phyloP scores from a whole-genome alignment of 2,329 filamentous ascomycete species.

The Nemania diffusa region DNA sequence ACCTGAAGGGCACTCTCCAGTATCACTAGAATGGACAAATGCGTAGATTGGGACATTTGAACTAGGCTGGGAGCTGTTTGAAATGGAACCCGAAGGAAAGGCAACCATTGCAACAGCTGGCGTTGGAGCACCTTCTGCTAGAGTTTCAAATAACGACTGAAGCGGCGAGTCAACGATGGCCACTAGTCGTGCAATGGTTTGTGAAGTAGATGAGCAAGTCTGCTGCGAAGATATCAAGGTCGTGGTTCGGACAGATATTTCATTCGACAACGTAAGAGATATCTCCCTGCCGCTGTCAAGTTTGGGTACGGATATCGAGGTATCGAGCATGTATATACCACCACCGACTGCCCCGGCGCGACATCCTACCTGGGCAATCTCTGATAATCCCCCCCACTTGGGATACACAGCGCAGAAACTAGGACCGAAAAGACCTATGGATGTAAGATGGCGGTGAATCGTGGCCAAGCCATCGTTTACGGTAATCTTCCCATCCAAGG shows the following conservation, averaged over 20 bases:
- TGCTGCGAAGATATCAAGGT: slow-evolving; percentile 61
- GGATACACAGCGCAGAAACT: slow-evolving; percentile 91
- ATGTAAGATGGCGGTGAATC: slow-evolving; percentile 82
- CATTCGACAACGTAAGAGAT: slow-evolving; percentile 65
- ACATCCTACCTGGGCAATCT: slow-evolving; percentile 91
- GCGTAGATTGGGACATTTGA: slow-evolving; percentile 64
- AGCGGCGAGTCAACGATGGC: slow-evolving; percentile 76
- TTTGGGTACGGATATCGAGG: slow-evolving; percentile 63
- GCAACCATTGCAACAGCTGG: slow-evolving; percentile 79
- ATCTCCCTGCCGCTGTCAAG: slow-evolving; percentile 46
- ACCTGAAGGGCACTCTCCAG: slow-evolving; percentile 86
- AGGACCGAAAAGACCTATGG: slow-evolving; percentile 86
- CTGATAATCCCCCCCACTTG: slow-evolving; percentile 91
- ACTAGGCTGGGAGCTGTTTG: slow-evolving; percentile 45
- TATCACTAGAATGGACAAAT: slow-evolving; percentile 85
- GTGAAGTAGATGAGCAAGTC: slow-evolving; percentile 40
- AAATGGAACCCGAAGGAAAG: slow-evolving; percentile 66
- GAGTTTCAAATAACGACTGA: slow-evolving; percentile 72
- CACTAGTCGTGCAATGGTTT: slow-evolving; percentile 68
- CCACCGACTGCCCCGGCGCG: slow-evolving; percentile 92
- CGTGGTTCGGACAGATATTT: slow-evolving; percentile 65
- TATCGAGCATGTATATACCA: slow-evolving; percentile 86
- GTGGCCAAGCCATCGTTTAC: slow-evolving; percentile 74
- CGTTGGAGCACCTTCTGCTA: slow-evolving; percentile 77
- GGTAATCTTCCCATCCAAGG: slow-evolving; percentile 70